phyloP scores from a whole-genome alignment of 495 filamentous ascomycete genomes.

The Xylaria intraflava region DNA sequence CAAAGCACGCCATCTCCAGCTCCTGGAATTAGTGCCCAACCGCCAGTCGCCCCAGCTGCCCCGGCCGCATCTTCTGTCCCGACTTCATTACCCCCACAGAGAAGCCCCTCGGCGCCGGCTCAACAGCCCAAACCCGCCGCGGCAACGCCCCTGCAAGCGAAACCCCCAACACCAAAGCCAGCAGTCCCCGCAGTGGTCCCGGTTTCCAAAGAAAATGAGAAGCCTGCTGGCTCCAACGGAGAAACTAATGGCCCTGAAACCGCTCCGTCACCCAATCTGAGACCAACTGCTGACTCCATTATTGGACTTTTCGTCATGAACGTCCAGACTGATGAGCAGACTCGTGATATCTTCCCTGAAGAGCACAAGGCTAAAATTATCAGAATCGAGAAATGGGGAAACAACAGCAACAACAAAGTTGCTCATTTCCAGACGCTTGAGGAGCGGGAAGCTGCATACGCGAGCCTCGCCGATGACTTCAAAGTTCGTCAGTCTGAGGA shows the following conservation, averaged over 20 bases:
- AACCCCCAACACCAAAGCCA: conserved; percentile 48
- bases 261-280: conserved; percentile 38
- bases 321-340: conserved; percentile 67
- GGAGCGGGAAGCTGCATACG: conserved; percentile 69
- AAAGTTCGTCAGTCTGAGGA: conserved; percentile 59
- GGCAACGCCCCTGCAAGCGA: conserved; percentile 39
- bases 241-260: conserved; percentile 43
- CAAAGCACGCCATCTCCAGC: conserved; percentile 29
- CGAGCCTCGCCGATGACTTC: conserved; percentile 62
- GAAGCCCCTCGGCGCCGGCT: conserved; percentile 29
- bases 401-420: conserved; percentile 65
- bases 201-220: conserved; percentile 42
- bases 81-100: conserved; percentile 26
- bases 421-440: conserved; percentile 71
- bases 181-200: conserved; percentile 34
- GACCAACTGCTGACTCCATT: conserved; percentile 41
- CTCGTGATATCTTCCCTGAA: conserved; percentile 69
- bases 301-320: conserved; percentile 81
- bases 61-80: conserved; percentile 33
- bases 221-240: conserved; percentile 43
- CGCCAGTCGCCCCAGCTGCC: conserved; percentile 25
- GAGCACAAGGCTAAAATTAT: conserved; percentile 73
- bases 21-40: conserved; percentile 30
- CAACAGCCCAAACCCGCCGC: conserved; percentile 33
- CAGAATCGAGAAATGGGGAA: conserved; percentile 70